Evolutionary conservation across 371 early-diverging fungal species (phyloP), one percentile per base, ranked within the genome.

Genomic region (Zychaea mexicana): DNA sequence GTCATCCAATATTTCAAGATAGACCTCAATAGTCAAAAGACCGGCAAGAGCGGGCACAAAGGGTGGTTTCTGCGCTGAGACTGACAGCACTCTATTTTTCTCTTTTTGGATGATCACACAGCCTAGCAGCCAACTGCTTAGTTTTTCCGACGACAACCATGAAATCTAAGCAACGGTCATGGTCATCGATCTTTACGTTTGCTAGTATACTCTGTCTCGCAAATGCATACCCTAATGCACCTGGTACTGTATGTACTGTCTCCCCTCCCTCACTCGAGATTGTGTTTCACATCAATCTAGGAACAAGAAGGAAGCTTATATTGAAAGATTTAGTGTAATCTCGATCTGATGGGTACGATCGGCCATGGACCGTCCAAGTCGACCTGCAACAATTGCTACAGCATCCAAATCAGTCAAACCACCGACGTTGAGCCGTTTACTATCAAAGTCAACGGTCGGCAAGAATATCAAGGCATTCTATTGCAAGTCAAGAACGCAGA

Each of bases 341-440:
- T 81, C 26, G 71, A 78, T 19, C 68, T 61, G 45, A 81, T 81
- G 82, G 61, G 60, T 0, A 77, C 68, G 22, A 55, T 74, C 9
- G 82, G 82, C 2, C 82, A 81, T 72, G 82, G 82, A 0, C 79
- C 77, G 12, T 81, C 82, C 12, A 53, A 75, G 36, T 74, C 77
- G 10, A 70, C 60, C 1, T 81, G 82, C 60, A 45, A 56, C 27
- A 72, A 72, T 28, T 81, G 82, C 46, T 81, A 81, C 52, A 63
- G 64, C 27, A 61, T 81, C 17, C 27, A 57, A 15, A 64, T 77
- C 24, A 49, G 60, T 0, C 57, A 52, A 24, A 13, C 49, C 1
- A 30, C 27, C 17, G 22, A 19, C 2, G 15, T n/a, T 32, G 33
- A 33, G 0, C 57, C 66, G 10, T 67, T 76, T 4, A 61, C 62